A percentile compares a stretch with the other conserved stretches of the same genome.
Conservation (phyloP, 164 flowering plant genomes). For the Vitis rupestris region DNA sequence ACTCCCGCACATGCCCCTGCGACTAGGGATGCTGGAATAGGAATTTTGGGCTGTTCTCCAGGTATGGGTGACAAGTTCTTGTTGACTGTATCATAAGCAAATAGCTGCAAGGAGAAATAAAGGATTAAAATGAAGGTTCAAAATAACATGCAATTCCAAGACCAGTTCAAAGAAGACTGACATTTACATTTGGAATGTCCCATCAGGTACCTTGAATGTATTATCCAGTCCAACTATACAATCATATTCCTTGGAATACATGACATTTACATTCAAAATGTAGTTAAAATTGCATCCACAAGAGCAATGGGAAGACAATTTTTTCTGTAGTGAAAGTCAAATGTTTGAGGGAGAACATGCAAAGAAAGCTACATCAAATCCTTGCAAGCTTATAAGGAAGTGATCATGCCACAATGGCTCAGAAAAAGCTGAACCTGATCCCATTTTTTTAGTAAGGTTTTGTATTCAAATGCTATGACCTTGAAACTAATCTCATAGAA, state of each 20-base stretch:
- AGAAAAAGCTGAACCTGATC: too few relatives aligned
- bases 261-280: too few relatives aligned
- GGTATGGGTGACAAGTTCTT: slow-evolving; percentile 63
- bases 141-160: neutral
- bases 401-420: too few relatives aligned
- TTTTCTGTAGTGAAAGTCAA: too few relatives aligned
- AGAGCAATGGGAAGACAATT: too few relatives aligned
- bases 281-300: too few relatives aligned
- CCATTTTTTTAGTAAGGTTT: too few relatives aligned
- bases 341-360: too few relatives aligned
- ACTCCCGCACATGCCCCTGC: slow-evolving; percentile 99
- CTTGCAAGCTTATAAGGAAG: too few relatives aligned
- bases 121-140: neutral
- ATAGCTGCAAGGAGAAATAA: slow-evolving; percentile 52
- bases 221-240: neutral
- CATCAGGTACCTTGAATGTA: neutral
- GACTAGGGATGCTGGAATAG: slow-evolving; percentile 74
- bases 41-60: slow-evolving; percentile 68
- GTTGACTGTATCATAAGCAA: slow-evolving; percentile 89
- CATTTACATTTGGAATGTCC: neutral
- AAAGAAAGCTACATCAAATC: too few relatives aligned
- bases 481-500: too few relatives aligned
- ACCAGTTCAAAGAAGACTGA: neutral
- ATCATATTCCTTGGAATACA: neutral
- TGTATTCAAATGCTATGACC: too few relatives aligned